phyloP scores from a whole-genome alignment of 164 flowering plant genomes.

The Nelumbo lutea region DNA sequence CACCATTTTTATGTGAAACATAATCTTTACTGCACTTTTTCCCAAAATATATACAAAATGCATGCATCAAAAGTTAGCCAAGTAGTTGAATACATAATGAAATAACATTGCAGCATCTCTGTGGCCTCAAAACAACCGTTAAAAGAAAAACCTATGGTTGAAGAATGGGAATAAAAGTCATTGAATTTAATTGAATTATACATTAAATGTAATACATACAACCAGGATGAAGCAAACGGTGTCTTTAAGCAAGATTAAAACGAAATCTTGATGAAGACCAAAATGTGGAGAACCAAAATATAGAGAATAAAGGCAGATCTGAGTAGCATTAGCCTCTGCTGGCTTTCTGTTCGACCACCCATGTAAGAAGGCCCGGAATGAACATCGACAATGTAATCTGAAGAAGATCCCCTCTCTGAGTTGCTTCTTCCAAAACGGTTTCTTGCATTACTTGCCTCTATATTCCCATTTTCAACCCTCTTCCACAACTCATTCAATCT shows the following conservation, averaged over 20 bases:
- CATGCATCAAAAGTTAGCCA: too few relatives aligned
- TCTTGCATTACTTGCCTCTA: constrained; percentile 44
- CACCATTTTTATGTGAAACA: too few relatives aligned
- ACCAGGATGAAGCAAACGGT: not conserved
- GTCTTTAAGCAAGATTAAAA: constrained; percentile 27
- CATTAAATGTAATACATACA: not conserved
- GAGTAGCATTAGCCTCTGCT: constrained; percentile 58
- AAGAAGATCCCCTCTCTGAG: constrained; percentile 32
- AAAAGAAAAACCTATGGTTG: not conserved
- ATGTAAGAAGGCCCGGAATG: constrained; percentile 33
- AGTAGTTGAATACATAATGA: too few relatives aligned
- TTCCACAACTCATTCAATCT: constrained; percentile 50
- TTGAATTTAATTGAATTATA: not conserved
- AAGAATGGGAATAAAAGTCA: not conserved
- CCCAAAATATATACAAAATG: too few relatives aligned
- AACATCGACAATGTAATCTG: constrained; percentile 37
- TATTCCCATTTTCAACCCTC: constrained; percentile 38
- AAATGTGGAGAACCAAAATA: constrained; percentile 64
- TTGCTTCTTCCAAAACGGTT: constrained; percentile 53
- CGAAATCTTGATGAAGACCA: constrained; percentile 85
- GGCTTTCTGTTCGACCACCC: constrained; percentile 44
- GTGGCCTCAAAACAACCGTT: too few relatives aligned
- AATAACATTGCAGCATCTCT: too few relatives aligned
- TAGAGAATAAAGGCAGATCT: constrained; percentile 81
- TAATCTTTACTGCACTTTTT: too few relatives aligned